phyloP scores from a whole-genome alignment of 306 rosid genomes.

The Rosa multiflora region DNA sequence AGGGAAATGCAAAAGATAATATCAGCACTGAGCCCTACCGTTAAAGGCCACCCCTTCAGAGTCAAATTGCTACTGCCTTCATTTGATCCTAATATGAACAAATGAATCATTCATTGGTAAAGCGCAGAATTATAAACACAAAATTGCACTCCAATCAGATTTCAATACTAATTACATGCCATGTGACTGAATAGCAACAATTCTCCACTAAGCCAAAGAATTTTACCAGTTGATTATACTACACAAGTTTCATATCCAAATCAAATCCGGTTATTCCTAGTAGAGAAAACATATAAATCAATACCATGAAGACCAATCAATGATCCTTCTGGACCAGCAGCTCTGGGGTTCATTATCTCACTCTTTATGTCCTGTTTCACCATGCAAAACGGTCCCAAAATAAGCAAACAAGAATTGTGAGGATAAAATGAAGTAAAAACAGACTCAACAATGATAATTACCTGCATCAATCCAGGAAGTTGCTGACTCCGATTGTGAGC shows the following conservation, averaged over 20 bases:
- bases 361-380: conserved; percentile 52
- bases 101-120: conserved; percentile 22
- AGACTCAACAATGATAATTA: conserved; percentile 20
- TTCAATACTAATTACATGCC: neutral
- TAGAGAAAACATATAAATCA: conserved; percentile 10
- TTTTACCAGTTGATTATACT: neutral
- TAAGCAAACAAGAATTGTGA: conserved; percentile 5
- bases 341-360: conserved; percentile 46
- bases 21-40: conserved; percentile 40
- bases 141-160: neutral
- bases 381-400: conserved; percentile 24
- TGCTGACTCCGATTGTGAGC: conserved; percentile 51
- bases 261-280: neutral
- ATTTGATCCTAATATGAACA: conserved; percentile 49
- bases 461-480: conserved; percentile 50
- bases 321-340: conserved; percentile 44
- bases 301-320: conserved; percentile 46
- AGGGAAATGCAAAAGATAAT: neutral
- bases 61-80: conserved; percentile 58
- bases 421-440: conserved; percentile 15
- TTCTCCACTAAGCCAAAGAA: neutral
- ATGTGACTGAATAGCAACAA: neutral
- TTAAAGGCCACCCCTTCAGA: conserved; percentile 72
- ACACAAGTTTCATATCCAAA: neutral
- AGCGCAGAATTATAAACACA: conserved; percentile 9